Percentiles rank a stretch among this genome's conserved stretches.
phyloP scores from a whole-genome alignment of 371 early-diverging fungal species.

The Smittium mucronatum region DNA sequence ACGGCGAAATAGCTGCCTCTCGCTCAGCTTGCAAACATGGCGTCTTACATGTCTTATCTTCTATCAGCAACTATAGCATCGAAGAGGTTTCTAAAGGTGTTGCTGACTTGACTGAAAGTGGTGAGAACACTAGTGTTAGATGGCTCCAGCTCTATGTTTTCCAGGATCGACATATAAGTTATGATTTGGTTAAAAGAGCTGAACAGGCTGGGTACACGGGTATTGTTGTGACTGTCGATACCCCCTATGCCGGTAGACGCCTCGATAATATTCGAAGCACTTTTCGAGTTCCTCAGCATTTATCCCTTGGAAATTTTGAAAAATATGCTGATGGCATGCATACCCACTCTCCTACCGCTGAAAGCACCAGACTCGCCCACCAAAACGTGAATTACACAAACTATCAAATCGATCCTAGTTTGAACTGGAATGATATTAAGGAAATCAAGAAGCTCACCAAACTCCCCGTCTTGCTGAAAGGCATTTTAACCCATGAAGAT shows the following conservation, averaged over 20 bases:
- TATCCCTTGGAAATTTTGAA: slow-evolving; percentile 41
- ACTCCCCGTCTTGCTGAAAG: slow-evolving; percentile 84
- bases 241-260: slow-evolving; percentile 76
- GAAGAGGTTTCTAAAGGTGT: slow-evolving; percentile 38
- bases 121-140: slow-evolving; percentile 29
- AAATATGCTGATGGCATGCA: slow-evolving; percentile 12
- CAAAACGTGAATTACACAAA: slow-evolving; percentile 23
- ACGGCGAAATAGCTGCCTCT: slow-evolving; percentile 42
- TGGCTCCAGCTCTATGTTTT: slow-evolving; percentile 93
- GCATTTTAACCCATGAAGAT: slow-evolving; percentile 81
- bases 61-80: slow-evolving; percentile 40
- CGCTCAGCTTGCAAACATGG: slow-evolving; percentile 29
- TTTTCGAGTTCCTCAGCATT: slow-evolving; percentile 43
- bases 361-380: slow-evolving; percentile 20
- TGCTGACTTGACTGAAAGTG: slow-evolving; percentile 39
- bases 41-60: slow-evolving; percentile 24
- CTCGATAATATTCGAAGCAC: slow-evolving; percentile 82
- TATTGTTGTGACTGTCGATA: slow-evolving; percentile 85
- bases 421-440: slow-evolving; percentile 74
- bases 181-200: slow-evolving; percentile 59
- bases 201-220: slow-evolving; percentile 71
- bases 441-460: slow-evolving; percentile 74
- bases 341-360: slow-evolving; percentile 4
- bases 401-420: slow-evolving; percentile 23
- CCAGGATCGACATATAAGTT: slow-evolving; percentile 55